Conservation (phyloP, 1,139 yeast species). For the Meyerozyma sp. region DNA sequence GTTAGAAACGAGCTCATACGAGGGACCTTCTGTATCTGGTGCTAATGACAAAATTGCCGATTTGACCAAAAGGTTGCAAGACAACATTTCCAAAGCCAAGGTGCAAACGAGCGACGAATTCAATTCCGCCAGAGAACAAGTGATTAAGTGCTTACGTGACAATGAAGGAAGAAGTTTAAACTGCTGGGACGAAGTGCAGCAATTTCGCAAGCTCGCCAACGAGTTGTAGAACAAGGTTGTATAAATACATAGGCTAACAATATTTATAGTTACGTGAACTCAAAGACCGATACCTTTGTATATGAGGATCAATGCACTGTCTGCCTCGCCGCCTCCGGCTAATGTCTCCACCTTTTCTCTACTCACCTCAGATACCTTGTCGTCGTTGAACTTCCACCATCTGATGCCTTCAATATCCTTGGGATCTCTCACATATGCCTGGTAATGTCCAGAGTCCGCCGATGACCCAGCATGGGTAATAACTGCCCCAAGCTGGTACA, state of each 20-base stretch:
- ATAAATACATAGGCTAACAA: not conserved
- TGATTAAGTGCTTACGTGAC: slow-evolving; percentile 60
- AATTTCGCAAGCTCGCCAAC: slow-evolving; percentile 53
- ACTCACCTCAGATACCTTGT: slow-evolving; percentile 71
- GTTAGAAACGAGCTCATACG: slow-evolving; percentile 21
- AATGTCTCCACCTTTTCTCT: slow-evolving; percentile 77
- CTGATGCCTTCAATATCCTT: slow-evolving; percentile 57
- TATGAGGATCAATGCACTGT: slow-evolving; percentile 82
- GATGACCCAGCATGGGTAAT: slow-evolving; percentile 93
- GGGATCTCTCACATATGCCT: slow-evolving; percentile 74
- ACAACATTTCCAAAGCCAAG: slow-evolving; percentile 41
- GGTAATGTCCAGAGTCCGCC: slow-evolving; percentile 97
- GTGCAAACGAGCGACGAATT: slow-evolving; percentile 28
- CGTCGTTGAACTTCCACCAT: slow-evolving; percentile 97
- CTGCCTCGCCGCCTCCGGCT: slow-evolving; percentile 98
- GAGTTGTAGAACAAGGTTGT: slow-evolving; percentile 16
- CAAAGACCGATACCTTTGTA: slow-evolving; percentile 70
- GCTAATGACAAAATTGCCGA: slow-evolving; percentile 32
- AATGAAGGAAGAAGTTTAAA: slow-evolving; percentile 74
- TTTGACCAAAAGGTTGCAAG: slow-evolving; percentile 24
- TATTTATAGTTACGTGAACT: not conserved
- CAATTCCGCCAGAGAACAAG: slow-evolving; percentile 46
- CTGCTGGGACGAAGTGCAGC: slow-evolving; percentile 83
- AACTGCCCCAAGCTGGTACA: slow-evolving; percentile 77
- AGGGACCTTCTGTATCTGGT: slow-evolving; percentile 21